Evolutionary conservation across 352 stramenopile species (phyloP), one percentile per base, ranked within the genome.

Genomic region (Phytophthora europaea): DNA sequence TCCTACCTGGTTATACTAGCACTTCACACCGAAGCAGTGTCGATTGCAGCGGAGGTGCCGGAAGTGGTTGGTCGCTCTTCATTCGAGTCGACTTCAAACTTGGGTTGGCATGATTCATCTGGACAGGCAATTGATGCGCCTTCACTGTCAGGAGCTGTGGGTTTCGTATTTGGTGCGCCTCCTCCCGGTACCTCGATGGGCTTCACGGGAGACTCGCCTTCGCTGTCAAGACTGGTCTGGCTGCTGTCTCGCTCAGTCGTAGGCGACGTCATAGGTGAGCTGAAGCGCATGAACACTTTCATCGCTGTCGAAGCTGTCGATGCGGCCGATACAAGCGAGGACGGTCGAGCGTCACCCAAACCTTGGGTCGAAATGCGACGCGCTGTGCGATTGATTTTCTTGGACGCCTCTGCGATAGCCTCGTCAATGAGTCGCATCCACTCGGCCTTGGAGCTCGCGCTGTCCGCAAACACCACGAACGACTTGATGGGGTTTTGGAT

Each of bases 401-500:
- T 94, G 7, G 86, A 85, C 1, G 79, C 83, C 52, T 95, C 88
- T 4, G 70, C 58, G 57, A 94, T 91, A 0, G 88, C 87, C 28
- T 96, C 86, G 48, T 93, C 83, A 33, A 96, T 92, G 7, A 88
- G 64, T 0, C 88, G 84, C 83, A 97, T 93, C 90, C 90, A 97
- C 51, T 96, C 90, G 0, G 75, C 81, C 63, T 97, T 97, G 4
- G 75, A 62, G 36, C 72, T 75, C 6, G 85, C 80, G 55, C 66
- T 90, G 7, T 96, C 89, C 3, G 89, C 89, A 43, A 88, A 90
- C 26, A 97, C 90, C 12, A 93, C 84, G 64, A 97, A 96, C 13
- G 89, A 94, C 63, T 97, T 95, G 67, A 89, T 72, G 0, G 89
- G 89, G 59, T 96, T 97, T 38, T 89, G 81, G 61, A 97, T 94